phyloP scores from a whole-genome alignment of 164 flowering plant species.

The Stephania japonica region DNA sequence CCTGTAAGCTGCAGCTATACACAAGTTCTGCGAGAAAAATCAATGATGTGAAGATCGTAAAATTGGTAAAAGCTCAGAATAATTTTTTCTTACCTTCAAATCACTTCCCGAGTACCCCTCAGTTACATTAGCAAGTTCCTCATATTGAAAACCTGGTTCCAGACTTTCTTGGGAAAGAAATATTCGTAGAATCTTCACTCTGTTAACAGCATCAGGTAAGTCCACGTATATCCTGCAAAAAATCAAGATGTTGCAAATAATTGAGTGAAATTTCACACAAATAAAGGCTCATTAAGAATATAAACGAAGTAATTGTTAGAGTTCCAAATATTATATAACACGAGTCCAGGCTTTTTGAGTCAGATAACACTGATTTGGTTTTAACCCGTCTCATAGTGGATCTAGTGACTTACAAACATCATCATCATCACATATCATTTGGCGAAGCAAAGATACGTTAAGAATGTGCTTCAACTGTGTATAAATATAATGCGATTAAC shows the following conservation, averaged over 20 bases:
- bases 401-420: background rate
- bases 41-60: conserved; percentile 6
- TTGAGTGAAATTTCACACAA: background rate
- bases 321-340: background rate
- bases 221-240: conserved; percentile 82
- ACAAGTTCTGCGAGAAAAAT: conserved; percentile 66
- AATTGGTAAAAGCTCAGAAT: background rate
- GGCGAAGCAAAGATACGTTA: background rate
- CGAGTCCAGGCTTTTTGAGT: background rate
- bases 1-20: conserved; percentile 93
- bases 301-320: background rate
- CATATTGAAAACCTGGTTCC: conserved; percentile 51
- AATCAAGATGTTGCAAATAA: background rate
- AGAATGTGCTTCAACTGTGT: background rate
- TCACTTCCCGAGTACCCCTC: conserved; percentile 99
- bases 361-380: background rate
- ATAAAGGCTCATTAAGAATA: background rate
- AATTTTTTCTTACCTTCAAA: conserved; percentile 56
- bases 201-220: conserved; percentile 86
- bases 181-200: conserved; percentile 77
- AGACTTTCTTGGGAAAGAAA: conserved; percentile 72
- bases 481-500: too few relatives aligned
- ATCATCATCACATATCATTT: background rate
- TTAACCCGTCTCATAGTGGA: background rate
- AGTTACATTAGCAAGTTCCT: conserved; percentile 74